Base-by-base conservation (phyloP, 2,329 filamentous ascomycete species). In the Zalaria obscura region DNA sequence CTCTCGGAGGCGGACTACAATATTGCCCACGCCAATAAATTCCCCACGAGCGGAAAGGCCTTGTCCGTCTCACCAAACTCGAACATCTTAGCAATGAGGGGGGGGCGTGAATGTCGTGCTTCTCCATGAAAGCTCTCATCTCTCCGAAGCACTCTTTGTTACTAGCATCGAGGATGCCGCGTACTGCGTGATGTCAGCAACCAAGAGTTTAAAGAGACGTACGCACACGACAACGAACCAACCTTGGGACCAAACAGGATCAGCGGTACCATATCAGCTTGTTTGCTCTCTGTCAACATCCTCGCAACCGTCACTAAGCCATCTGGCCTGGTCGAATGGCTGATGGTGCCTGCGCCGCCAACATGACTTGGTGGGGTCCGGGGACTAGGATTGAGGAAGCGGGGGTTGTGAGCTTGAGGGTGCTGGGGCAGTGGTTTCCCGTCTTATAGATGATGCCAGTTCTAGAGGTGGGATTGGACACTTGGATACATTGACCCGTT, bases 221-320 rank as follows among this genome's bases (percentile, higher is more conserved):
- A 10, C n/a, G 28, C 37, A 38, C 37, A 5, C 37, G 27, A 3
- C 27, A 32, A n/a, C 27, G 27, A 31, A 31, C 38, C 27, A 10
- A 4, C 11, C 25, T 66, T 68, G 0, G 78, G 75, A 0, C 78
- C 78, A 54, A 80, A 80, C 27, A 80, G 50, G 5, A 81, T 70
- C 29, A 38, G 40, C 26, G 40, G 42, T 11, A 48, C 27, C 3
- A 40, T 44, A 8, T 45, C 47, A 28, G 39, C 47, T 3, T 40
- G 43, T 7, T 42, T 41, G 33, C 40, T 43, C 6, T 48, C 29
- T 3, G 42, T 45, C 34, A 54, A 37, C 10, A 52, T 36, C 1
- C 60, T 59, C 29, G 64, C 56, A 27, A 56, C 50, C 0, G 50
- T 52, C 37, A 62, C 59, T 29, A 59, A 42, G 0, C 62, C 62